Conservation (phyloP, 2,329 filamentous ascomycete genomes). For the Chalaropsis thielavioides region DNA sequence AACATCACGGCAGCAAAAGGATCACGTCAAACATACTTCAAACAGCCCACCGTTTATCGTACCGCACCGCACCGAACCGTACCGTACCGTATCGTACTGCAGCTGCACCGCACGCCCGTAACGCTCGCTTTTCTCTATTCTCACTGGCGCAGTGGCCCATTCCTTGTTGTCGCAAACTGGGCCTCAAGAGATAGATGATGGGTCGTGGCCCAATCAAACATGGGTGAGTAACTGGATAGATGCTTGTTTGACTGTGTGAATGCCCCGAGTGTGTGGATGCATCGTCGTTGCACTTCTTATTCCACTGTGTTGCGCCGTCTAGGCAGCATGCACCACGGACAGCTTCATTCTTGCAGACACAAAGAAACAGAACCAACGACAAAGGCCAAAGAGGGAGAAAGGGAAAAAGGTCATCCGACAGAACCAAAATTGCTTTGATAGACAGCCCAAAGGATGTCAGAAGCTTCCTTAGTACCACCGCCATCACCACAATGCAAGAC, state of each 20-base stretch:
- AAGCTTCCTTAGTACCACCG: not conserved
- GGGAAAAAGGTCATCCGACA: not conserved
- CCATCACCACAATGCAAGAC: not conserved
- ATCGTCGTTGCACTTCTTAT: not conserved
- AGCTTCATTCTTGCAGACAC: not conserved
- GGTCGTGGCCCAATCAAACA: conserved; percentile 8
- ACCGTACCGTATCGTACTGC: not conserved
- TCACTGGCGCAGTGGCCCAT: not conserved
- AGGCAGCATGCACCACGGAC: no score
- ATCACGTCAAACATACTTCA: conserved; percentile 4
- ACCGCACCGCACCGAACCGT: not conserved
- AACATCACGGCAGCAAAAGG: conserved; percentile 1
- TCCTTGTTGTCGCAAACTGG: not conserved
- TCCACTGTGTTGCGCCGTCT: no score
- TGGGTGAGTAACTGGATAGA: conserved; percentile 9
- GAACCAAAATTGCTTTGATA: not conserved
- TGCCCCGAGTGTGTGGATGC: not conserved
- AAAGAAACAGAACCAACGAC: not conserved
- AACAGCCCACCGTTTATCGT: not conserved
- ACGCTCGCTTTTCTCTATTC: not conserved
- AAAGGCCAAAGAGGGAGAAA: not conserved
- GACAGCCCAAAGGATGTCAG: not conserved
- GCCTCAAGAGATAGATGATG: conserved; percentile 4
- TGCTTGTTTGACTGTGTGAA: not conserved
- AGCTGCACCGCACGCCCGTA: not conserved